Evolutionary conservation across 2,329 filamentous ascomycete genomes (phyloP), one percentile per base, ranked within the genome.

Genomic region (Chalaropsis thielavioides): DNA sequence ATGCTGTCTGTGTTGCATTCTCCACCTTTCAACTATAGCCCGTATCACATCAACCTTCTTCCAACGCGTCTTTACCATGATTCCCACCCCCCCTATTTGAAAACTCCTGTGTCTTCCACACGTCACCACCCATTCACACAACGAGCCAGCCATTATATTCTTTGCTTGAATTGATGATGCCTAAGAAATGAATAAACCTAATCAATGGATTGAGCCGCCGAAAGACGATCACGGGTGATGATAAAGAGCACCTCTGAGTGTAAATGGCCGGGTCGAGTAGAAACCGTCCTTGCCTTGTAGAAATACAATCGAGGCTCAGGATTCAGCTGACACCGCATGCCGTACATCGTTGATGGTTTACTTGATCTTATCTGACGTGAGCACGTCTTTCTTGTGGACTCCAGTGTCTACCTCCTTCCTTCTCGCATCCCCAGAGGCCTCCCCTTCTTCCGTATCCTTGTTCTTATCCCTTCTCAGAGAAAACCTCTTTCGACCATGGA

Each of bases 331-430:
- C n/a, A 31, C 41, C 54, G 31, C 40, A n/a, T 43, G 61, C 51
- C 63, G 13, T 41, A 27, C 43, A 22, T 61, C 66, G 61, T 56
- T 67, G 66, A 65, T 66, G 67, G 70, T 67, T 75, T 79, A 83
- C 81, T 84, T 84, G 81, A 84, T 83, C 82, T 84, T 83, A 84
- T 84, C 81, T 83, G 81, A 84, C 72, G 75, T 73, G 62, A 61
- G 46, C 13, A 40, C 3, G 19, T n/a, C 22, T 51, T 61, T 19
- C 49, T 54, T 51, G 13, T 46, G 17, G 46, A 13, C 61, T 15
- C 35, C 24, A 43, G 40, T 19, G 19, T 51, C 35, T 11, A 19
- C 40, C 19, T 64, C 35, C 27, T 49, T 62, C 24, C 8, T 46
- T n/a, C 54, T 61, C 35, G 13, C 17, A 58, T 58, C n/a, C 24